These are phyloP conservation scores for Pseudocercospora macadamiae DNA, from an alignment of 2,329 filamentous ascomycete genomes.

Conservation along the genomic window DNA sequence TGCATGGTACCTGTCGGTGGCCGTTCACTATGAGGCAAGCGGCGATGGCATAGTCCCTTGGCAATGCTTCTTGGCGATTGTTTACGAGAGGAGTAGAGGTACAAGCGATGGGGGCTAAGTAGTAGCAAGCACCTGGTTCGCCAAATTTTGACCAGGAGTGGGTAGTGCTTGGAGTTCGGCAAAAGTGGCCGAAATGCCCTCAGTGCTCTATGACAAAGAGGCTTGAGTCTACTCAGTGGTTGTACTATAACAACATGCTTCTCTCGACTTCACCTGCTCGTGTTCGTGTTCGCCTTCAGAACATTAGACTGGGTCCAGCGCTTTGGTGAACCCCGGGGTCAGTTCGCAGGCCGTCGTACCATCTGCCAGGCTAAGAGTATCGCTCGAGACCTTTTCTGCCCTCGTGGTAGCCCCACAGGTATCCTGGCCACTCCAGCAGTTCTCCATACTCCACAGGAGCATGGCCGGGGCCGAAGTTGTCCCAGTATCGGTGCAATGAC, in stretches of 20 bases:
- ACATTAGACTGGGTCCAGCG: no score
- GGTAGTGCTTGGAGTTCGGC: constrained; percentile 2
- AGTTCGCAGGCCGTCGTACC: background rate
- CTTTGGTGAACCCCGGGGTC: background rate
- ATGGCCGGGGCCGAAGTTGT: constrained; percentile 7
- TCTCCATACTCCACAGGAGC: constrained; percentile 12
- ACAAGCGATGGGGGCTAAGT: constrained; percentile 8
- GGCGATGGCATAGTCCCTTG: constrained; percentile 16
- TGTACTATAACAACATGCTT: background rate
- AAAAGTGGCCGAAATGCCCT: background rate
- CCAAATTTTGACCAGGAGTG: constrained; percentile 6
- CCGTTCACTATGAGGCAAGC: constrained; percentile 16
- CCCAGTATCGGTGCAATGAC: constrained; percentile 7
- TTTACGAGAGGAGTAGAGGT: constrained; percentile 7
- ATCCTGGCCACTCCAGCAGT: constrained; percentile 13
- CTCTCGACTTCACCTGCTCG: background rate
- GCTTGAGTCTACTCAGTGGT: background rate
- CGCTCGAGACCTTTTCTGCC: background rate
- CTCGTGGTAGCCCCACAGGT: constrained; percentile 12
- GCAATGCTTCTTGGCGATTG: no score
- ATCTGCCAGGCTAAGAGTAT: constrained; percentile 5
- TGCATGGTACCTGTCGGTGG: constrained; percentile 21
- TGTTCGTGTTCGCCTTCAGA: background rate
- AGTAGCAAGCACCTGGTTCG: constrained; percentile 4
- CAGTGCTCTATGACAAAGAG: background rate